Conservation (phyloP, 2,329 filamentous ascomycete species). For the Xylariaceae sp. region DNA sequence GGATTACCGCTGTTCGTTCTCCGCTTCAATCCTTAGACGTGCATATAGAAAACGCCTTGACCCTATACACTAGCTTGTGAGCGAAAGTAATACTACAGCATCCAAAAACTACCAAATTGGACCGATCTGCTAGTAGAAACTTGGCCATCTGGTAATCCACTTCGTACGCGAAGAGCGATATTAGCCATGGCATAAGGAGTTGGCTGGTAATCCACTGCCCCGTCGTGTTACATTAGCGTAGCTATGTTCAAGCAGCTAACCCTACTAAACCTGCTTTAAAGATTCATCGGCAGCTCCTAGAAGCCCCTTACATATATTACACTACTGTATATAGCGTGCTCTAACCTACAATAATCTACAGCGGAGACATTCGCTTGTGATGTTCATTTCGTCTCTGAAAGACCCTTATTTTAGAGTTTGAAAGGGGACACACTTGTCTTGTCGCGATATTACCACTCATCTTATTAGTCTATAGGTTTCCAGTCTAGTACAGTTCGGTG, state of each 20-base stretch:
- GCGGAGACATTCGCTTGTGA: not conserved
- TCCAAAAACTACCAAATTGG: not conserved
- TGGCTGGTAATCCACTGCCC: too few species aligned
- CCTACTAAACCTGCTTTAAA: too few species aligned
- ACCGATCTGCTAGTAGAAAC: not conserved
- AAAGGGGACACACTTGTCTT: not conserved
- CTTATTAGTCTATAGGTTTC: not conserved
- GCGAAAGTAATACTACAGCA: not conserved
- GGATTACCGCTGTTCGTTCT: not conserved
- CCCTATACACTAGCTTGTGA: not conserved
- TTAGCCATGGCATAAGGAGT: too few species aligned
- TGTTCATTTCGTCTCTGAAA: not conserved
- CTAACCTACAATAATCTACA: too few species aligned
- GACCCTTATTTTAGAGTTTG: slow-evolving; percentile 13
- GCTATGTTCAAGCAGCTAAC: too few species aligned
- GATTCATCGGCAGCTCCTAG: too few species aligned
- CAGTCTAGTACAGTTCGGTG: slow-evolving; percentile 20
- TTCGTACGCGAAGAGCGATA: too few species aligned
- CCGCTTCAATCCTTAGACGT: not conserved
- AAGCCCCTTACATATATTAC: not conserved
- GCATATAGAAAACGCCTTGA: not conserved
- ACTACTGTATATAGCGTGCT: not conserved
- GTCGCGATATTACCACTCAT: not conserved
- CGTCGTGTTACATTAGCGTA: too few species aligned
- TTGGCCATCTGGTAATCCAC: too few species aligned